phyloP scores from a whole-genome alignment of 2,329 filamentous ascomycete species.

The Immersiporthe knoxdaviesiana region DNA sequence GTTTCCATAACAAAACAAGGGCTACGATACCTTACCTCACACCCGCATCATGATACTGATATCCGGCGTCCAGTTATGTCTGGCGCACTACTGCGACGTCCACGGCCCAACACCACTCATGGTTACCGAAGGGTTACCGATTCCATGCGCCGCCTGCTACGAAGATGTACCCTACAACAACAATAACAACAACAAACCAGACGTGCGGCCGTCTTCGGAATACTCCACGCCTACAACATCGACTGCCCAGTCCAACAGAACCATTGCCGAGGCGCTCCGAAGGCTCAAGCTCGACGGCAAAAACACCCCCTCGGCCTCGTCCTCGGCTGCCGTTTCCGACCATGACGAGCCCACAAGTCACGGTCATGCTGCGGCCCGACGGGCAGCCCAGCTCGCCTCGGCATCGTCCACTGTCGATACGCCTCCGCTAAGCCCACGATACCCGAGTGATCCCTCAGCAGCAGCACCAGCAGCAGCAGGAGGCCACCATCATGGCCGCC shows the following conservation, averaged over 20 bases:
- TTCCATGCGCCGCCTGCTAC: slow-evolving; percentile 62
- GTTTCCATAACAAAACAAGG: slow-evolving; percentile 12
- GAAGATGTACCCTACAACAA: slow-evolving; percentile 43
- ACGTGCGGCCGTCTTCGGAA: slow-evolving; percentile 47
- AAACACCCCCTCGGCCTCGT: slow-evolving; percentile 48
- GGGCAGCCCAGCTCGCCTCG: slow-evolving; percentile 37
- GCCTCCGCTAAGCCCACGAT: slow-evolving; percentile 60
- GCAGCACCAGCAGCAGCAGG: slow-evolving; percentile 29
- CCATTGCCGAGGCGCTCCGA: slow-evolving; percentile 52
- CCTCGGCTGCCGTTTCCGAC: slow-evolving; percentile 39
- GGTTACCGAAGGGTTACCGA: slow-evolving; percentile 69
- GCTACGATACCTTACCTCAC: neutral
- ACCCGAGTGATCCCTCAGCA: slow-evolving; percentile 29
- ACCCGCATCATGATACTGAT: slow-evolving; percentile 42
- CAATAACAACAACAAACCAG: slow-evolving; percentile 23
- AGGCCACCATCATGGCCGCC: slow-evolving; percentile 41
- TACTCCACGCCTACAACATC: slow-evolving; percentile 42
- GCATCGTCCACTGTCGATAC: slow-evolving; percentile 55
- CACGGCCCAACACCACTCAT: slow-evolving; percentile 71
- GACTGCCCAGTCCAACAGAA: slow-evolving; percentile 35
- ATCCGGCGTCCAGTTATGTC: slow-evolving; percentile 60
- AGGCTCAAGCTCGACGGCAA: slow-evolving; percentile 48
- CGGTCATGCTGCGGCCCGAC: slow-evolving; percentile 47
- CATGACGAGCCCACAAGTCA: slow-evolving; percentile 50
- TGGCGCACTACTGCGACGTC: slow-evolving; percentile 72